phyloP scores from a whole-genome alignment of 129 eudicot species.

The Escallonia herrerae region DNA sequence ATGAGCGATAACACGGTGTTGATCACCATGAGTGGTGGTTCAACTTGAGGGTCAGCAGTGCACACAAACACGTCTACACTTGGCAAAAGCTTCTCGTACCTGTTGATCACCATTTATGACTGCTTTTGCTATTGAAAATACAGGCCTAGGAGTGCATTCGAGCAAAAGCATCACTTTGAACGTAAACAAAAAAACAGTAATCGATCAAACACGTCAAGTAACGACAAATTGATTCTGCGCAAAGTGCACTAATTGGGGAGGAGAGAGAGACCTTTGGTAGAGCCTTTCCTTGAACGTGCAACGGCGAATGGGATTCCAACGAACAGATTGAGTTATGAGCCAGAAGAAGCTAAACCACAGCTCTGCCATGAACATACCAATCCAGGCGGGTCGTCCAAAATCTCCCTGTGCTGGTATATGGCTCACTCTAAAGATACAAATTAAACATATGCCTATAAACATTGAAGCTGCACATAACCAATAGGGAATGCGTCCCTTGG shows the following conservation, averaged over 20 bases:
- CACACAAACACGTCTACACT: constrained; percentile 32
- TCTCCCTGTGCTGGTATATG: constrained; percentile 16
- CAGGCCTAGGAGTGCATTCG: neutral
- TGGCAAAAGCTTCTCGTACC: constrained; percentile 28
- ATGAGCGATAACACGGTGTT: constrained; percentile 30
- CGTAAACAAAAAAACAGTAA: neutral
- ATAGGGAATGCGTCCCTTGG: too few species aligned
- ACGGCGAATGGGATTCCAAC: constrained; percentile 20
- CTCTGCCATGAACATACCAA: constrained; percentile 23
- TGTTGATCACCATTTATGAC: neutral
- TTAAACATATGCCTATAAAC: too few species aligned
- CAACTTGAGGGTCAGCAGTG: constrained; percentile 24
- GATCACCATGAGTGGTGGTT: constrained; percentile 38
- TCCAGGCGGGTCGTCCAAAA: constrained; percentile 22
- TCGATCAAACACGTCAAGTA: neutral
- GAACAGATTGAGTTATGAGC: constrained; percentile 24
- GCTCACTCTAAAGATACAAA: constrained; percentile 17
- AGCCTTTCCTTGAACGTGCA: neutral
- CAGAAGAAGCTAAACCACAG: constrained; percentile 28
- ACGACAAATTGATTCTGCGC: neutral
- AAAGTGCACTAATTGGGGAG: neutral
- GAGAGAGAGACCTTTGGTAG: neutral
- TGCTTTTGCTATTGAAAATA: too few species aligned
- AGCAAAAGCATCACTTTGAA: neutral
- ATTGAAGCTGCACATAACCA: too few species aligned